Evolutionary conservation across 441 rosid species (phyloP), one percentile per base, ranked within the genome.

Genomic region (Iberis amara): DNA sequence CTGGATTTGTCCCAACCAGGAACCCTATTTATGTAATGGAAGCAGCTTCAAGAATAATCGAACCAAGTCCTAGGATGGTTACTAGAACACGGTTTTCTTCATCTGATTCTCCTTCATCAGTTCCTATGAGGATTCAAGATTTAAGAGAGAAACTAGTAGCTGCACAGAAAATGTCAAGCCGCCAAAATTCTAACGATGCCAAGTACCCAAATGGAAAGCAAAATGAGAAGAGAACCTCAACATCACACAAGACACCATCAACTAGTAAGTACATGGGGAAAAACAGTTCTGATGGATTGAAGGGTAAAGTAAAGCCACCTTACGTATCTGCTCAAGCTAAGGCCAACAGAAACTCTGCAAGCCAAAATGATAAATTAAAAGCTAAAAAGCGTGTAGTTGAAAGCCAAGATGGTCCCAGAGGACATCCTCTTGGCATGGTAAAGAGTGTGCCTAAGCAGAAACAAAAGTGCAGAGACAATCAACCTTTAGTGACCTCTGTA

Each of bases 21-120:
- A 78, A 80, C 66, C 77, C 72, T n/a, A 71, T 77, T 56, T 81
- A 79, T 62, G 73, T 85, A 54, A 73, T 80, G 77, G 95, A 85
- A 81, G 85, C 82, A 7, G 83, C 94, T 62, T 74, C 88, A 39
- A 81, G 78, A 72, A 88, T 89, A 39, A 82, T 84, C 11, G 92
- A 81, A 41, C 79, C 82, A 36, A 78, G 80, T 70, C 83, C 96
- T 41, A 72, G 68, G 64, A 62, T 59, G 61, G 55, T 54, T 65
- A 50, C 69, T 14, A 79, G 66, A 42, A 52, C 61, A 51, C 77
- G 71, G 66, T 60, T 70, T 47, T 66, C 82, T 9, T 73, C 72
- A 4, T 66, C 72, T 33, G 70, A 65, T 32, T 71, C 84, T 47
- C 46, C 85, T 40, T 71, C 86, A 35, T 47, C 85, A 38, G 85